A percentile compares a stretch with the other conserved stretches of the same genome.
These are phyloP conservation scores for Wallacemonas sp. DNA, from an alignment of 208 protist genomes.

Conservation along the genomic window DNA sequence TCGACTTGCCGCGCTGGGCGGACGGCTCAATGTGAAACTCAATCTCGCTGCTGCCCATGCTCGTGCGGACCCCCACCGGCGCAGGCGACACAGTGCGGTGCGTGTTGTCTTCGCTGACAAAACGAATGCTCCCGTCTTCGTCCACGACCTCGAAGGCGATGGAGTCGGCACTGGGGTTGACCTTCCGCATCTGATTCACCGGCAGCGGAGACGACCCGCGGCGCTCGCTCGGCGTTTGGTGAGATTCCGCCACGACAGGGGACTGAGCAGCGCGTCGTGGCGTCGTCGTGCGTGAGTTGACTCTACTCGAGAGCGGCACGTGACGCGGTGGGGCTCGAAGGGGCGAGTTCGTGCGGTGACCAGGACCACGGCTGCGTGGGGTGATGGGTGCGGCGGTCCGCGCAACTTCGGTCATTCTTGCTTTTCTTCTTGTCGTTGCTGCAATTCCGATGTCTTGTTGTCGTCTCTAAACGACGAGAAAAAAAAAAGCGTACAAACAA, in stretches of 20 bases:
- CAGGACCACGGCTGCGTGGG: constrained; percentile 47
- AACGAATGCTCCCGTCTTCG: constrained; percentile 25
- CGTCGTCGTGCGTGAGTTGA: constrained; percentile 25
- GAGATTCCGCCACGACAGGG: background rate
- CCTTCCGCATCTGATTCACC: constrained; percentile 1
- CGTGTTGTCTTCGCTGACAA: constrained; percentile 13
- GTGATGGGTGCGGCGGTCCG: no score
- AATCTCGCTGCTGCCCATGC: constrained; percentile 14
- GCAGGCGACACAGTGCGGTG: constrained; percentile 2
- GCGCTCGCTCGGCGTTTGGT: constrained; percentile 15
- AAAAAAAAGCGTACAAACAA: constrained; percentile 5
- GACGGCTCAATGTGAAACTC: constrained; percentile 13
- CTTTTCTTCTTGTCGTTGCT: constrained; percentile 10
- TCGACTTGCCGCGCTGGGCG: background rate
- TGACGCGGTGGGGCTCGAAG: constrained; percentile 20
- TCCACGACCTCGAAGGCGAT: constrained; percentile 4
- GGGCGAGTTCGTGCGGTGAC: constrained; percentile 23
- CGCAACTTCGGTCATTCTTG: constrained; percentile 5
- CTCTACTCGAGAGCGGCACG: constrained; percentile 18
- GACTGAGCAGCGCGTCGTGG: constrained; percentile 12
- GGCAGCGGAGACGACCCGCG: constrained; percentile 8
- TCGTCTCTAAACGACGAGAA: constrained; percentile 5
- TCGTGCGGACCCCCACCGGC: background rate
- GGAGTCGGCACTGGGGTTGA: constrained; percentile 24
- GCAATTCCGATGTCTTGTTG: constrained; percentile 1